A percentile compares a stretch with the other conserved stretches of the same genome.
Conservation (phyloP, 306 rosid genomes). For the Chamaecrista fasciculata region DNA sequence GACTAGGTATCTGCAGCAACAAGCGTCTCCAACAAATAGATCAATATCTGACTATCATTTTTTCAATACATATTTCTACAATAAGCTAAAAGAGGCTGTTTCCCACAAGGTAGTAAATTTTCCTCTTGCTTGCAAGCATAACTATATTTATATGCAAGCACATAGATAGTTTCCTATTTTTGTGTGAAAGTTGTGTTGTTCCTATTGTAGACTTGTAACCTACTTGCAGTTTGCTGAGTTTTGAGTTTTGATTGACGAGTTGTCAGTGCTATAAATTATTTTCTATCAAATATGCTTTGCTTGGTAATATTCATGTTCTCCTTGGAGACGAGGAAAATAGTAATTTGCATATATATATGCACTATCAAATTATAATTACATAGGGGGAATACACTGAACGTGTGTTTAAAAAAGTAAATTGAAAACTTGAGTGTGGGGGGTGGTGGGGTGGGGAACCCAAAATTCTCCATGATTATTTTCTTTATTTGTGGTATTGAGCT, state of each 20-base stretch:
- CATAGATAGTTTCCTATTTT: constrained; percentile 1
- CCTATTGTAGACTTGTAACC: constrained; percentile 5
- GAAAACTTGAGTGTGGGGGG: too few species aligned
- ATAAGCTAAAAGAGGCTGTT: constrained; percentile 86
- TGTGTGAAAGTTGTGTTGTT: constrained; percentile 4
- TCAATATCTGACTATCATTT: constrained; percentile 65
- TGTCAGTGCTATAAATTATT: background rate
- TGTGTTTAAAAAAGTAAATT: background rate
- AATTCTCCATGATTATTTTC: background rate
- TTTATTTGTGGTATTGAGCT: background rate
- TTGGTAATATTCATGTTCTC: constrained; percentile 13
- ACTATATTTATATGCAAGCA: constrained; percentile 23
- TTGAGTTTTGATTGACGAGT: too few species aligned
- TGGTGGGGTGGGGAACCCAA: too few species aligned
- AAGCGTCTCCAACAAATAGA: constrained; percentile 49
- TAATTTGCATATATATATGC: too few species aligned
- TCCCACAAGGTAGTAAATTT: constrained; percentile 61
- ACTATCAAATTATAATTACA: background rate
- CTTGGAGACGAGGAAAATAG: constrained; percentile 3
- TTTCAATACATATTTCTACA: constrained; percentile 89
- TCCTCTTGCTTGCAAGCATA: constrained; percentile 15
- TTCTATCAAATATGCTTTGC: background rate
- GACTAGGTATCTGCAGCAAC: constrained; percentile 75
- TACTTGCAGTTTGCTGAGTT: constrained; percentile 15
- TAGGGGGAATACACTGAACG: background rate